Base-by-base conservation (phyloP, 116 monocot species). In the Iris pallida region DNA sequence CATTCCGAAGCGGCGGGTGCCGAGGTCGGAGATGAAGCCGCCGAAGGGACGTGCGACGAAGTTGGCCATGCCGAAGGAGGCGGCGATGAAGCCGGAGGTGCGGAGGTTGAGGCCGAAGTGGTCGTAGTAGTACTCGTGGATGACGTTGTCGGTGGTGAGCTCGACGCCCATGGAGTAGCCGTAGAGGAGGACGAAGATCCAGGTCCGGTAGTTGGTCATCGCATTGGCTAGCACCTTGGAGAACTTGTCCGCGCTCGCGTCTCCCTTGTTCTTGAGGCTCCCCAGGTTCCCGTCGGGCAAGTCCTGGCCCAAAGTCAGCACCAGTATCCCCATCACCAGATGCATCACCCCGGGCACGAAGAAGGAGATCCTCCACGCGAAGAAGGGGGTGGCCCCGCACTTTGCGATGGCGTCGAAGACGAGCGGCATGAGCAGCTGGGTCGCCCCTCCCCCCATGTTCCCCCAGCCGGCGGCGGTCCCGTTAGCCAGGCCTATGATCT, bases 371-470 rank as follows among this genome's bases (percentile, higher is more conserved):
- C 67, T 53, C 67, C 67, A 67, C 0, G 67, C 67, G 2, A 16
- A 15, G 54, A 67, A 67, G 4, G 67, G 67, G 9, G 67, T 67
- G 4, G 67, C 67, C 16, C 67, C 67, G 3, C 42, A 15, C 67
- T 54, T 67, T 8, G 53, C 40, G 13, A 67, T 67, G n/a, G 54
- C 3, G 16, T 86, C 86, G 69, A 73, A 90, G 41, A 86, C 78
- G 4, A 90, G 68, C 41, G 90, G 90, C 90, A 90, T 90, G 60
- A 90, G 69, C 7, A 90, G 78, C 81, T 90, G 90, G 11, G 90
- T 90, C 6, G 86, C 90, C 44, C 90, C 90, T 55, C 90, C 90
- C 3, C 90, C 90, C 86, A 90, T 81, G 80, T 90, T 90, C 12
- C 90, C 90, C 90, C 90, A 90, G 6, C 90, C 90, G 54, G 86